Conservation (phyloP, 495 filamentous ascomycete genomes). For the Cryomyces antarcticus region DNA sequence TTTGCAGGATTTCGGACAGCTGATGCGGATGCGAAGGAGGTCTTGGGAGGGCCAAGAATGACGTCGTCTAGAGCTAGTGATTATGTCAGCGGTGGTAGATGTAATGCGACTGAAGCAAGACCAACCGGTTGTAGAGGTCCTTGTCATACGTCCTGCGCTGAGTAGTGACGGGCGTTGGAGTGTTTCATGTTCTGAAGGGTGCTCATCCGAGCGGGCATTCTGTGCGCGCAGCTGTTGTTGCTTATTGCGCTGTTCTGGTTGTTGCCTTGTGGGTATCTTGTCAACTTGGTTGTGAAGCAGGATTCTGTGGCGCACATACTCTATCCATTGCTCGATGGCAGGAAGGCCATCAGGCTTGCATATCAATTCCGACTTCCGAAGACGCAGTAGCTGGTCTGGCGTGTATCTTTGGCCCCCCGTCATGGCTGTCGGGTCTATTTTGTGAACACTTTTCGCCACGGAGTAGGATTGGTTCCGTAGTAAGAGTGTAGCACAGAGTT, state of each 20-base stretch:
- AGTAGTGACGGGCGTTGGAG: background rate
- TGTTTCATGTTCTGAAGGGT: background rate
- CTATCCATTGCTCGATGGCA: constrained; percentile 95
- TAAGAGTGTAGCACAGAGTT: too few relatives aligned
- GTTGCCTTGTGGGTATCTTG: too few relatives aligned
- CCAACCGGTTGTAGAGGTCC: background rate
- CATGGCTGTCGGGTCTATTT: too few relatives aligned
- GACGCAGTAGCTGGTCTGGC: constrained; percentile 51
- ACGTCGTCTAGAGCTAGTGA: constrained; percentile 38
- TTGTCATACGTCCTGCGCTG: background rate
- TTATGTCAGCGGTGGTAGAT: background rate
- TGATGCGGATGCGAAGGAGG: constrained; percentile 67
- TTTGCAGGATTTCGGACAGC: constrained; percentile 30
- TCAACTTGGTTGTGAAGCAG: background rate
- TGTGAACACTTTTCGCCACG: too few relatives aligned
- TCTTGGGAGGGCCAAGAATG: constrained; percentile 74
- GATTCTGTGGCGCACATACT: constrained; percentile 31
- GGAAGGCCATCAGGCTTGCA: constrained; percentile 63
- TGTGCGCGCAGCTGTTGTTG: background rate
- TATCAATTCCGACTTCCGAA: constrained; percentile 71
- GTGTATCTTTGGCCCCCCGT: constrained; percentile 38
- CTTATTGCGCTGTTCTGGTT: background rate
- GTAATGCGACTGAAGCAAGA: background rate
- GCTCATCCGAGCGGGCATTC: background rate
- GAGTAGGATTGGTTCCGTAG: too few relatives aligned